A percentile compares a stretch with the other conserved stretches of the same genome.
These are phyloP conservation scores for Trichophyton benhamiae DNA, from an alignment of 2,329 filamentous ascomycete genomes.

Conservation along the genomic window DNA sequence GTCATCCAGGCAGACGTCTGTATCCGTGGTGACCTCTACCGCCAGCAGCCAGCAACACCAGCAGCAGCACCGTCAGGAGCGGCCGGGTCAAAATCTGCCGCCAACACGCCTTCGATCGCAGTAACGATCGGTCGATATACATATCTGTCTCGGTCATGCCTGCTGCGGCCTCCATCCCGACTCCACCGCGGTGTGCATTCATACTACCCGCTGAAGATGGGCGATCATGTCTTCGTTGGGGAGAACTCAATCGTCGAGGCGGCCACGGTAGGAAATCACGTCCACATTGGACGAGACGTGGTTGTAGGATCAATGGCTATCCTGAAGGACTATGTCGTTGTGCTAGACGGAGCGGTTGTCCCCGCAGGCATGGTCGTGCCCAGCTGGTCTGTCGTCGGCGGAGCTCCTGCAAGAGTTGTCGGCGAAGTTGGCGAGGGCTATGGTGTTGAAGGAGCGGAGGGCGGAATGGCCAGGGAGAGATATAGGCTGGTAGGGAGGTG, in stretches of 20 bases:
- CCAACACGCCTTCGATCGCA: constrained; percentile 33
- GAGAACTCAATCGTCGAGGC: constrained; percentile 65
- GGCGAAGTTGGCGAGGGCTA: constrained; percentile 54
- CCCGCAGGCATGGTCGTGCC: constrained; percentile 84
- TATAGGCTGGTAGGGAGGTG: constrained; percentile 29
- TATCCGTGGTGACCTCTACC: constrained; percentile 77
- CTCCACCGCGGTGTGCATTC: constrained; percentile 55
- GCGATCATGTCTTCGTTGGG: constrained; percentile 88
- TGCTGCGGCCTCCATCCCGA: constrained; percentile 71
- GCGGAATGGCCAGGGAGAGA: constrained; percentile 32
- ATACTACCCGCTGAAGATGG: constrained; percentile 78
- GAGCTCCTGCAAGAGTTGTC: constrained; percentile 64
- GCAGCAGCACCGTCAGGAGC: constrained; percentile 23
- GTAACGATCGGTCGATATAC: constrained; percentile 87
- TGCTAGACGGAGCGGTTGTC: constrained; percentile 73
- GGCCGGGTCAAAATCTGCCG: constrained; percentile 16
- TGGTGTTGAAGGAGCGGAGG: constrained; percentile 35
- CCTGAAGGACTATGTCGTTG: constrained; percentile 82
- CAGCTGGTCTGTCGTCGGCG: constrained; percentile 83
- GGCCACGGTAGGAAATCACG: constrained; percentile 70
- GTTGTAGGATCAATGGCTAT: constrained; percentile 78
- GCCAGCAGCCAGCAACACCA: constrained; percentile 34
- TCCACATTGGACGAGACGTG: constrained; percentile 67
- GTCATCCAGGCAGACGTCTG: constrained; percentile 93
- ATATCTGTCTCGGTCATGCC: constrained; percentile 66